Conservation (phyloP, 345 rosid species). For the Xanthoceras sorbifolium region DNA sequence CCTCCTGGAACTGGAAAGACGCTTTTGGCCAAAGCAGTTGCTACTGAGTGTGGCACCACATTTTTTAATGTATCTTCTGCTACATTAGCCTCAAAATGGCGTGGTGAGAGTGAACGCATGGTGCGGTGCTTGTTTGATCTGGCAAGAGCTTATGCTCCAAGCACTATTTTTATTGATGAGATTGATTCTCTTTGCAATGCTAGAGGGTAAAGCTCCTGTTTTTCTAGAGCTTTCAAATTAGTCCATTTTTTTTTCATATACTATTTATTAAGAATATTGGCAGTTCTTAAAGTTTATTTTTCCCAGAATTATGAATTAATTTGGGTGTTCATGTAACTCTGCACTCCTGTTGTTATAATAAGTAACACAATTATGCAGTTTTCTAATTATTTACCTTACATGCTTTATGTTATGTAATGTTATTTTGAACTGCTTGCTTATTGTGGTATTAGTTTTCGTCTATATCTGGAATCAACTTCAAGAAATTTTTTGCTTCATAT, state of each 20-base stretch:
- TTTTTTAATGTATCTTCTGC: slow-evolving; percentile 98
- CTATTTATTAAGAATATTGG: not conserved
- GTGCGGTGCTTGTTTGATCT: slow-evolving; percentile 94
- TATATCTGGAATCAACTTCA: not conserved
- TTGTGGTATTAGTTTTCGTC: not conserved
- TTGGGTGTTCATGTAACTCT: not conserved
- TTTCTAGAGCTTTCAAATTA: not conserved
- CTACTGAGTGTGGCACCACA: slow-evolving; percentile 96
- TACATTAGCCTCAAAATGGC: slow-evolving; percentile 97
- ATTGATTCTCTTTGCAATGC: slow-evolving; percentile 97
- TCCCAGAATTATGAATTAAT: not conserved
- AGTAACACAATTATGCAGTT: not conserved
- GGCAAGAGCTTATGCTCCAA: slow-evolving; percentile 96
- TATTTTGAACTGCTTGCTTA: not conserved
- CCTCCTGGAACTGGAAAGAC: slow-evolving; percentile 99
- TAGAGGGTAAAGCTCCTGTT: slow-evolving; percentile 70
- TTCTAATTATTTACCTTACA: not conserved
- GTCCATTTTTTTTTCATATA: not conserved
- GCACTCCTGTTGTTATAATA: not conserved
- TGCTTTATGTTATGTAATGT: not conserved
- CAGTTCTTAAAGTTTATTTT: not conserved
- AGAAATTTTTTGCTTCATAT: not conserved
- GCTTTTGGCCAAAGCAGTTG: slow-evolving; percentile 93
- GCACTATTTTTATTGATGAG: slow-evolving; percentile 96
- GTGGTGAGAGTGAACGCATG: slow-evolving; percentile 99